phyloP scores from a whole-genome alignment of 768 basidiomycete species.

The Auricularia heimuer region DNA sequence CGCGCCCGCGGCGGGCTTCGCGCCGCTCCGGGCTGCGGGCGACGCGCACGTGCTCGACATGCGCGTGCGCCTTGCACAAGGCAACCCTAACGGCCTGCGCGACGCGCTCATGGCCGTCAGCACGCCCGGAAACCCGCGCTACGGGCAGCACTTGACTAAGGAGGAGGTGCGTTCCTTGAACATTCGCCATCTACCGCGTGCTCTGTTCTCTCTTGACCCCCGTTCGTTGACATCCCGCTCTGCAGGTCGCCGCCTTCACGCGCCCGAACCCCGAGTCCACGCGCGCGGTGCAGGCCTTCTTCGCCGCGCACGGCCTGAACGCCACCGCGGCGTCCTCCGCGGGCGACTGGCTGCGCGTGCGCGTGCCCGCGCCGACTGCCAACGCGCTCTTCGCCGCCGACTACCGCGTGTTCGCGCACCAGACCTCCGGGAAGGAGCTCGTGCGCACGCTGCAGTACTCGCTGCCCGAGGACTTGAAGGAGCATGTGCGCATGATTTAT shows the following conservation, averaged over 20 bases:
- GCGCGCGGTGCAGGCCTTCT: neutral
- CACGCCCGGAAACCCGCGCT: slow-evolving; percentile 43
- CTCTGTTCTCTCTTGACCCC: too few species aligned
- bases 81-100: slow-evolving; percentile 40
- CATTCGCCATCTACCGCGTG: neutral
- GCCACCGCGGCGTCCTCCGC: neutral
- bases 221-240: too few species aligned
- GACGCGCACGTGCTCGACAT: slow-evolving; percentile 27
- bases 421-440: neutral
- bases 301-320: neutral
- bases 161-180: slow-evolving; percentile 21
- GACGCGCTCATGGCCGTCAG: slow-evolving; percentile 44
- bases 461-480: neutral
- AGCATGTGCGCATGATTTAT: neutral
- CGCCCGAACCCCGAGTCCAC: neutral
- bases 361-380: neutral
- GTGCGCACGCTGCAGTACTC: slow-evolving; percentile 1
- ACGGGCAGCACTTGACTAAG: slow-evolving; percentile 38
- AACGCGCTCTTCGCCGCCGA: slow-evolving; percentile 23
- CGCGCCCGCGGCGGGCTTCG: neutral
- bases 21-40: neutral
- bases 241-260: slow-evolving; percentile 7
- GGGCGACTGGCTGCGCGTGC: neutral
- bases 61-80: slow-evolving; percentile 46
- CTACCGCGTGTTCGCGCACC: slow-evolving; percentile 16